Conservation (phyloP, 1,284 basidiomycete species). For the Heterobasidion occidentale region DNA sequence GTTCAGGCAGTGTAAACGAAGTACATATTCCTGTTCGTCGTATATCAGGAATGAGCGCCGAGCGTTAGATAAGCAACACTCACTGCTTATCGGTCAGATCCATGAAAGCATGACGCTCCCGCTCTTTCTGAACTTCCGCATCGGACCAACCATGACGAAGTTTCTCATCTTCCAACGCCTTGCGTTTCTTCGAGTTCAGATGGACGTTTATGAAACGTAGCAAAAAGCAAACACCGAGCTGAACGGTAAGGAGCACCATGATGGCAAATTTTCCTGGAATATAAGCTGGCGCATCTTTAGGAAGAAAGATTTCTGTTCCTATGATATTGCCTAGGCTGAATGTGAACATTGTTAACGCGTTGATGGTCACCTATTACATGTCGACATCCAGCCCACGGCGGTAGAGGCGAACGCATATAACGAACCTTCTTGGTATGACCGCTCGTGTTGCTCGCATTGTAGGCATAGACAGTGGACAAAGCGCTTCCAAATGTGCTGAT, state of each 20-base stretch:
- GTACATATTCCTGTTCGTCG: constrained; percentile 21
- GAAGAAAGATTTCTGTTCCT: constrained; percentile 55
- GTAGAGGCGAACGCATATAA: not conserved
- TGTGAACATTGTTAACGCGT: constrained; percentile 49
- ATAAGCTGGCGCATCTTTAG: constrained; percentile 54
- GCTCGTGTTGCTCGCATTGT: constrained; percentile 59
- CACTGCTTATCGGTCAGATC: constrained; percentile 59
- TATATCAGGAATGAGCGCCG: not conserved
- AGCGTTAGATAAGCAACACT: constrained; percentile 13
- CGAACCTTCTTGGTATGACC: constrained; percentile 60
- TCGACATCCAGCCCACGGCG: not conserved
- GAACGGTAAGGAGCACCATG: constrained; percentile 47
- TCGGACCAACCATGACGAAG: constrained; percentile 46
- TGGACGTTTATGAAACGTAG: constrained; percentile 48
- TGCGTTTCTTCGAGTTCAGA: constrained; percentile 44
- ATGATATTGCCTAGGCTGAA: constrained; percentile 56
- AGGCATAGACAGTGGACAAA: constrained; percentile 54
- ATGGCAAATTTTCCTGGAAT: constrained; percentile 59
- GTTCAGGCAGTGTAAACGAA: constrained; percentile 27
- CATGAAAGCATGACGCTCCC: constrained; percentile 51
- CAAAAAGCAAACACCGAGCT: constrained; percentile 40
- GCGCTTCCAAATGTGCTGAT: constrained; percentile 53
- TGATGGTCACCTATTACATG: constrained; percentile 38
- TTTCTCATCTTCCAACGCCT: constrained; percentile 35
- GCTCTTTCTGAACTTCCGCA: constrained; percentile 44